These are phyloP conservation scores for Arabidopsis arenosa DNA, from an alignment of 345 rosid species.

Conservation along the genomic window DNA sequence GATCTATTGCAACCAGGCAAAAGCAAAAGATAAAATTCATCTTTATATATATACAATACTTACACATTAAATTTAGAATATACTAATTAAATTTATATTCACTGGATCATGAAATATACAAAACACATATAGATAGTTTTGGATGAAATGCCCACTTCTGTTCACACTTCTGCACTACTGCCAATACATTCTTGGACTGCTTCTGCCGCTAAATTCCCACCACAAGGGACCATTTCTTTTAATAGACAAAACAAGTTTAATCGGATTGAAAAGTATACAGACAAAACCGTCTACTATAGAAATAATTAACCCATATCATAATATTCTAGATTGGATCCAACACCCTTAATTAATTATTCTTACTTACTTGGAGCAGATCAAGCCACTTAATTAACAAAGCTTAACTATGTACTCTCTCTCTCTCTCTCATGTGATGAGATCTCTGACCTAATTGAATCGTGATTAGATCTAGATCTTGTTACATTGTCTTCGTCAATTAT, in stretches of 20 bases:
- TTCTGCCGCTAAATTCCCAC: constrained; percentile 6
- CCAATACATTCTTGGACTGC: constrained; percentile 41
- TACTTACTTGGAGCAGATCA: constrained; percentile 18
- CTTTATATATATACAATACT: background rate
- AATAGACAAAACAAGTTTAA: background rate
- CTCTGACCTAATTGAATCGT: constrained; percentile 27
- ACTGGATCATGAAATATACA: background rate
- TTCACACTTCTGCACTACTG: constrained; percentile 2
- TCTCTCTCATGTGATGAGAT: constrained; percentile 36
- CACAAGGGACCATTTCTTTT: constrained; percentile 24
- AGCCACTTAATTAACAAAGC: constrained; percentile 17
- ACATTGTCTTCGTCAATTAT: constrained; percentile 5
- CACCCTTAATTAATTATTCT: background rate
- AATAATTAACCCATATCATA: constrained; percentile 1
- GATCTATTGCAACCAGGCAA: background rate
- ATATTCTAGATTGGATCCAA: constrained; percentile 23
- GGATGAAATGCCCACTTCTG: constrained; percentile 21
- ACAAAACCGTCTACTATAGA: constrained; percentile 5
- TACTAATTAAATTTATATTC: background rate
- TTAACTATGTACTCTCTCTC: constrained; percentile 11
- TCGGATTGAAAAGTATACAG: background rate
- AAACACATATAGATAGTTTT: constrained; percentile 1
- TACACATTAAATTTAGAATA: background rate
- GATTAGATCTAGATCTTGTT: constrained; percentile 39
- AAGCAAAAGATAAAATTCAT: constrained; percentile 5